Evolutionary conservation across 2,329 filamentous ascomycete species (phyloP), one percentile per base, ranked within the genome.

Genomic region (Diaporthe helianthi): DNA sequence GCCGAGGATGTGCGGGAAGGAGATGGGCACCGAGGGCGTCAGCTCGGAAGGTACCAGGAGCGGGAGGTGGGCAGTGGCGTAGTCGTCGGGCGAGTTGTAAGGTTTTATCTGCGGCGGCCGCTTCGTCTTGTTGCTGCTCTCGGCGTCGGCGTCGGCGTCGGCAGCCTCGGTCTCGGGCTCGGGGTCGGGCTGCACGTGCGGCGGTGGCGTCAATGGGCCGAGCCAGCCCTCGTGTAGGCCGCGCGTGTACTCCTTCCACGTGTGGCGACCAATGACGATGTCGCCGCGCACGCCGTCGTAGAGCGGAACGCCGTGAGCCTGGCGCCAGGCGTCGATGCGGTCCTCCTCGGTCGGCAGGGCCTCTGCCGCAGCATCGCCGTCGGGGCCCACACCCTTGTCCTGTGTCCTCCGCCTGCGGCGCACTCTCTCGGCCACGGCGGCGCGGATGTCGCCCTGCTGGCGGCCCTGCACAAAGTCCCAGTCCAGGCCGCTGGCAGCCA

Each of bases 151-250:
- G 70, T 73, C 46, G 7, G 66, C 63, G 22, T 76, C 72, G 7
- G 71, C 65, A 22, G 71, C 71, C 15, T 55, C 74, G 2, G 75
- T 71, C n/a, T 55, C 74, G 5, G 75, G 72, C 7, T 74, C 73
- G 8, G 76, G 74, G 36, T 76, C 72, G 10, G 69, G 69, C 51
- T 69, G 75, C 63, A 71, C 77, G 66, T 81, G 77, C 33, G 78
- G 75, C 1, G 92, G 91, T 68, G 89, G 80, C 70, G 91, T 88
- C 52, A 97, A 82, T 9, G 96, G 94, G 0, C 96, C 95, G 29
- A 99, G 83, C 95, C 96, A 99, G 68, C 96, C 96, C 81, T 99
- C 96, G 78, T 99, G 96, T 73, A 98, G 78, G 54, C 96, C 96
- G 69, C 94, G 87, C 29, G 98, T 84, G 79, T 98, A 99, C 81